A percentile compares a stretch with the other conserved stretches of the same genome.
These are phyloP conservation scores for Actinomucor elegans DNA, from an alignment of 371 early-diverging fungal genomes.

Conservation along the genomic window DNA sequence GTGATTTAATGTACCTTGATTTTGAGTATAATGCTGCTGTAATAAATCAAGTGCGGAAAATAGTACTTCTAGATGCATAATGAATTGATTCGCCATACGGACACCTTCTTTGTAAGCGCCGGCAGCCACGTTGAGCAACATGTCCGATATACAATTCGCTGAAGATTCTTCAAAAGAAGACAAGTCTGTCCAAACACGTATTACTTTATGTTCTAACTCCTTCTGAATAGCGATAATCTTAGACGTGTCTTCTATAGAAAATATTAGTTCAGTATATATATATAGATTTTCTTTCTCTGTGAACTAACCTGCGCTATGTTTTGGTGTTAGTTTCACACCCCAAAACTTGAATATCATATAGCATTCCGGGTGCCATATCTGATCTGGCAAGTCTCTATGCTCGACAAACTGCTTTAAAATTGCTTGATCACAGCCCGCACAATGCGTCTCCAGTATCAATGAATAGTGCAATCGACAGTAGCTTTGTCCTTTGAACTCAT, in stretches of 20 bases:
- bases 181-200: conserved; percentile 87
- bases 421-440: conserved; percentile 91
- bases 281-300: neutral
- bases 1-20: too few relatives aligned
- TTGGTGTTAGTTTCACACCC: conserved; percentile 66
- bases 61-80: conserved; percentile 87
- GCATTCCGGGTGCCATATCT: conserved; percentile 97
- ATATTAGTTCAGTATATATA: neutral
- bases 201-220: conserved; percentile 73
- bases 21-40: too few relatives aligned
- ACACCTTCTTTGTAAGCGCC: conserved; percentile 82
- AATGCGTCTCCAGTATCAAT: conserved; percentile 77
- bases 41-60: conserved; percentile 90
- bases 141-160: conserved; percentile 94
- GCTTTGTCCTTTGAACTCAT: conserved; percentile 83
- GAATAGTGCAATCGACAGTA: conserved; percentile 95
- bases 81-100: conserved; percentile 84
- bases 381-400: conserved; percentile 65
- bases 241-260: neutral
- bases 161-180: conserved; percentile 95
- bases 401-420: conserved; percentile 94
- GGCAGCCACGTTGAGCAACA: conserved; percentile 91
- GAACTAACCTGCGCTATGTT: conserved; percentile 11
- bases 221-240: conserved; percentile 46
- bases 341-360: conserved; percentile 91